Conservation (phyloP, 768 basidiomycete species). For the Leccinum rimulosum region DNA sequence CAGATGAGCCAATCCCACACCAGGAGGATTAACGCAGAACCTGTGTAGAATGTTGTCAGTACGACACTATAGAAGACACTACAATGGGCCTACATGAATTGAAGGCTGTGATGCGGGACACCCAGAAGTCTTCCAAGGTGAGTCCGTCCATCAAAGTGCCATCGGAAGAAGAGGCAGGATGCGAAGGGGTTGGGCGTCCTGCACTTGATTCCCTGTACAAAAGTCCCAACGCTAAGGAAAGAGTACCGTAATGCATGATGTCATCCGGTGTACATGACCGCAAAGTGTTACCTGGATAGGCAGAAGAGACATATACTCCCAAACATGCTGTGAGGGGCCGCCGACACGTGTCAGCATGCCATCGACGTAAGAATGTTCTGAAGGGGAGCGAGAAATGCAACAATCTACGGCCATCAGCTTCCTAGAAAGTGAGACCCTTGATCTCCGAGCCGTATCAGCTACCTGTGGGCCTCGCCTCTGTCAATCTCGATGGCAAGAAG, state of each 20-base stretch:
- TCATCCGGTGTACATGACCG: not conserved
- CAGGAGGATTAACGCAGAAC: constrained; percentile 3
- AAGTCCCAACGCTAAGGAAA: not conserved
- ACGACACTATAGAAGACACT: not conserved
- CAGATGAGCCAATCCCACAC: constrained; percentile 12
- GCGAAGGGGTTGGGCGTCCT: not conserved
- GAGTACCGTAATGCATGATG: not conserved
- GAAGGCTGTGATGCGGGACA: constrained; percentile 9
- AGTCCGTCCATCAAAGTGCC: constrained; percentile 7
- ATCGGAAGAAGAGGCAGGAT: not conserved
- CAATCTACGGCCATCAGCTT: not conserved
- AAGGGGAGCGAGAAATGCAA: not conserved
- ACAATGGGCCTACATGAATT: constrained; percentile 7
- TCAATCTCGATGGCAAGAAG: not conserved
- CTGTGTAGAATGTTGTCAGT: not conserved
- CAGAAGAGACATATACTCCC: not conserved
- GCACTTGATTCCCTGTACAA: not conserved
- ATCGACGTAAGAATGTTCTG: not conserved
- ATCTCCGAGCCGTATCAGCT: not conserved
- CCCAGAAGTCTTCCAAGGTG: constrained; percentile 7
- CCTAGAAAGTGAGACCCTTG: not conserved
- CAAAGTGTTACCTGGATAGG: constrained; percentile 3
- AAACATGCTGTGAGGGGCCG: not conserved
- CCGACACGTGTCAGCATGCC: not conserved
- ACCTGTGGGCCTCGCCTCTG: not conserved